Percentiles rank a stretch among this genome's conserved stretches.
Conservation (phyloP, 495 filamentous ascomycete species). For the Margaritispora aquatica region DNA sequence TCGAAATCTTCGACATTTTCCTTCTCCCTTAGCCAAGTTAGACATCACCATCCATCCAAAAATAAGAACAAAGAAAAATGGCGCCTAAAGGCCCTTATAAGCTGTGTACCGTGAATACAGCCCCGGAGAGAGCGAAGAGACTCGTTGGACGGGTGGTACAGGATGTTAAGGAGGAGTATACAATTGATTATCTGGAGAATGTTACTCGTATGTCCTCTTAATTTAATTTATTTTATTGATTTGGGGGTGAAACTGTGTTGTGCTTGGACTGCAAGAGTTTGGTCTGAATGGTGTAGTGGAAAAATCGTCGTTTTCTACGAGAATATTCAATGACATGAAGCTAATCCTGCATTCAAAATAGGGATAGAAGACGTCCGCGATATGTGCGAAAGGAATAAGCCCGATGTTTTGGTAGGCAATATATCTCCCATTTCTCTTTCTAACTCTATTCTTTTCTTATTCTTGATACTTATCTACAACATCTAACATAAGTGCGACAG, state of each 20-base stretch:
- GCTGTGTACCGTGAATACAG: constrained; percentile 64
- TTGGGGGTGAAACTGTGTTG: not conserved
- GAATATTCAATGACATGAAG: too few relatives aligned
- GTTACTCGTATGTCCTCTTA: constrained; percentile 39
- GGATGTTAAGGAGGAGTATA: constrained; percentile 51
- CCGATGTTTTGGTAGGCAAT: constrained; percentile 37
- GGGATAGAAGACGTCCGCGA: constrained; percentile 45
- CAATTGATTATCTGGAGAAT: constrained; percentile 53
- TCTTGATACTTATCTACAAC: not conserved
- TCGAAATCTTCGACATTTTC: not conserved
- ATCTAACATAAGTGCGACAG: not conserved
- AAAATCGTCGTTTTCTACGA: not conserved
- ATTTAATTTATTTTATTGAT: not conserved
- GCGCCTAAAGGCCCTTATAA: constrained; percentile 47
- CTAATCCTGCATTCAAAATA: constrained; percentile 11
- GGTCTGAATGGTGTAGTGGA: not conserved
- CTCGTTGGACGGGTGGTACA: constrained; percentile 55
- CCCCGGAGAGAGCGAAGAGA: constrained; percentile 55
- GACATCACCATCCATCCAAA: not conserved
- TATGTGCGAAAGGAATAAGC: constrained; percentile 42
- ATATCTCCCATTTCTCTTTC: not conserved
- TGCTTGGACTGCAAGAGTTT: too few relatives aligned
- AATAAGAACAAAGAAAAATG: not conserved
- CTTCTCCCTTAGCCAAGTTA: too few relatives aligned
- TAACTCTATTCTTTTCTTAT: not conserved